These are phyloP conservation scores for Solanum verrucosum DNA, from an alignment of 257 asterid species.

Conservation along the genomic window DNA sequence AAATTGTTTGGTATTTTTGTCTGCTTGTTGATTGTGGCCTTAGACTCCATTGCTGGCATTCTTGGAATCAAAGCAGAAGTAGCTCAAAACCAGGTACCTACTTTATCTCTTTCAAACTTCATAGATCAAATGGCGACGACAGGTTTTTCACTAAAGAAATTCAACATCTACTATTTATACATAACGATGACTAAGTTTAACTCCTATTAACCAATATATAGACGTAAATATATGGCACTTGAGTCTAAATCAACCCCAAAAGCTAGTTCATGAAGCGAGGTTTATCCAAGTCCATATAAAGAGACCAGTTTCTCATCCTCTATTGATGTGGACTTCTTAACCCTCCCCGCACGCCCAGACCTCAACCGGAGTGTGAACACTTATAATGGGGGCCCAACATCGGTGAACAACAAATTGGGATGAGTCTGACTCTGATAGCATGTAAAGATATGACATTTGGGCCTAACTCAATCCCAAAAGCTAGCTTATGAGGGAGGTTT, in stretches of 20 bases:
- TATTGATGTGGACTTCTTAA: too few species aligned
- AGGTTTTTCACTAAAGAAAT: neutral
- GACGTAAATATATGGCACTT: too few species aligned
- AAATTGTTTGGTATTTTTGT: conserved; percentile 45
- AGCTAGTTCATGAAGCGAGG: too few species aligned
- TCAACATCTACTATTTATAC: neutral
- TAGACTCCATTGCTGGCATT: conserved; percentile 64
- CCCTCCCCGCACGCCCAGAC: neutral
- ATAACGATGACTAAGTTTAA: neutral
- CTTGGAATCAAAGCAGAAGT: conserved; percentile 77
- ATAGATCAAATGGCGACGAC: neutral
- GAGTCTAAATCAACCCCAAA: too few species aligned
- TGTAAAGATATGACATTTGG: neutral
- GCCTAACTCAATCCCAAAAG: neutral
- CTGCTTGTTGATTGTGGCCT: conserved; percentile 53
- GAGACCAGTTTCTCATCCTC: too few species aligned
- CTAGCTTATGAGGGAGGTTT: neutral
- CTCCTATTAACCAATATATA: neutral
- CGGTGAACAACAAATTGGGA: neutral
- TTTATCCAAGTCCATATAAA: too few species aligned
- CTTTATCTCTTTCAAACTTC: neutral
- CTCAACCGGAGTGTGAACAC: neutral
- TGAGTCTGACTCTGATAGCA: neutral
- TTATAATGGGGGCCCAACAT: neutral
- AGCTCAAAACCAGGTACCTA: conserved; percentile 61